phyloP scores from a whole-genome alignment of 805 yeast species.

The Myxozyma geophila region DNA sequence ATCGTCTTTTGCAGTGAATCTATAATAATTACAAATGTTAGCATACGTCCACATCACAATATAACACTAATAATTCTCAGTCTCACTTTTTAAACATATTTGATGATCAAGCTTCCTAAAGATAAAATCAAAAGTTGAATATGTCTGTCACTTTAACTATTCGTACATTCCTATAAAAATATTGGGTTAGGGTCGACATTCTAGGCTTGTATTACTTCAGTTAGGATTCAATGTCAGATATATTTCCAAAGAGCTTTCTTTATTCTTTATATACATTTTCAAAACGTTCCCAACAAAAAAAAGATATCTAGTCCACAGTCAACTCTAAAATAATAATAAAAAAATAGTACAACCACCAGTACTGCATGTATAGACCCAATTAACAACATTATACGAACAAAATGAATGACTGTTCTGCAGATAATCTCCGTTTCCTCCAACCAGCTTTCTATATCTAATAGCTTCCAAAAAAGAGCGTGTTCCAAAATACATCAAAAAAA shows the following conservation, averaged over 20 bases:
- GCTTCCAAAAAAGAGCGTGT: neutral
- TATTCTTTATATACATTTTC: too few species aligned
- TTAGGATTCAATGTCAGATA: too few species aligned
- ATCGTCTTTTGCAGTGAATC: slow-evolving; percentile 66
- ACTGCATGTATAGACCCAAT: neutral
- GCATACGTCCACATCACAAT: neutral
- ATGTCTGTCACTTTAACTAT: too few species aligned
- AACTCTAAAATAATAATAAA: neutral
- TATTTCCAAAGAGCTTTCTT: too few species aligned
- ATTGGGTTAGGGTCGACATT: too few species aligned
- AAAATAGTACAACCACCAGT: neutral
- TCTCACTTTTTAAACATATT: slow-evolving; percentile 17
- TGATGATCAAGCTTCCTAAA: neutral
- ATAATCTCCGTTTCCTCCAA: neutral
- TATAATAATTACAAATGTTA: neutral
- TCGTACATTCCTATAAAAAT: too few species aligned
- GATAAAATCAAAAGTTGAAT: too few species aligned
- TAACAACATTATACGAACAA: neutral
- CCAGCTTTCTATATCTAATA: neutral
- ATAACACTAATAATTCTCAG: neutral
- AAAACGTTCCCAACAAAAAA: too few species aligned
- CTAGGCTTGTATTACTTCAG: too few species aligned
- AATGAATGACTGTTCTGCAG: neutral
- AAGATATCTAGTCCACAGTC: neutral
- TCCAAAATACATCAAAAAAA: neutral